Evolutionary conservation across 2,329 filamentous ascomycete species (phyloP).

Genomic region (Camptophora hylomeconis): DNA sequence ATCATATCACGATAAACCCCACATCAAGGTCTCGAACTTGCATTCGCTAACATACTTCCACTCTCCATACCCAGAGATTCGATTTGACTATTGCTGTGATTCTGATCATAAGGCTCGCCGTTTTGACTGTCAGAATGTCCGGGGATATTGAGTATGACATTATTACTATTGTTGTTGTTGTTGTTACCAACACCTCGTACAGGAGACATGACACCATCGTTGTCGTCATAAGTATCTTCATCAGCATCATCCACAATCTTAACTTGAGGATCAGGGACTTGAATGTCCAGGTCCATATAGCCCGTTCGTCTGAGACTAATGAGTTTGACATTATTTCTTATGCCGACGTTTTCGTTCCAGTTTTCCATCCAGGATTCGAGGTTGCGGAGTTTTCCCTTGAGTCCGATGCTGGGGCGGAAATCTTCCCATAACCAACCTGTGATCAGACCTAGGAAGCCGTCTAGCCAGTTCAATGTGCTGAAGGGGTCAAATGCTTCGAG

Average conservation of each 20-base stretch:
- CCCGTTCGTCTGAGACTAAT: conserved; percentile 70
- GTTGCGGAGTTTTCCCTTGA: conserved; percentile 56
- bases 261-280: conserved; percentile 38
- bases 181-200: too few relatives aligned
- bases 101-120: too few relatives aligned
- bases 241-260: conserved; percentile 25
- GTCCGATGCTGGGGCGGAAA: conserved; percentile 50
- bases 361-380: conserved; percentile 73
- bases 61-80: too few relatives aligned
- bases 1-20: too few relatives aligned
- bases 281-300: conserved; percentile 56
- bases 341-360: conserved; percentile 63
- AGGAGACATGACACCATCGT: too few relatives aligned
- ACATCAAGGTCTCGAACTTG: too few relatives aligned
- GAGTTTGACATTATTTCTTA: conserved; percentile 54
- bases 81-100: too few relatives aligned
- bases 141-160: too few relatives aligned
- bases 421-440: conserved; percentile 97
- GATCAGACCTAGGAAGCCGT: conserved; percentile 63
- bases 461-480: conserved; percentile 61
- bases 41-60: too few relatives aligned
- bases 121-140: too few relatives aligned
- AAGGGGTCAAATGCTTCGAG: conserved; percentile 70
- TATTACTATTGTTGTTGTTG: too few relatives aligned
- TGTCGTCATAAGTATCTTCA: conserved; percentile 7